Base-by-base conservation (phyloP, 805 yeast species). In the Helenozyma baotianmanensis region DNA sequence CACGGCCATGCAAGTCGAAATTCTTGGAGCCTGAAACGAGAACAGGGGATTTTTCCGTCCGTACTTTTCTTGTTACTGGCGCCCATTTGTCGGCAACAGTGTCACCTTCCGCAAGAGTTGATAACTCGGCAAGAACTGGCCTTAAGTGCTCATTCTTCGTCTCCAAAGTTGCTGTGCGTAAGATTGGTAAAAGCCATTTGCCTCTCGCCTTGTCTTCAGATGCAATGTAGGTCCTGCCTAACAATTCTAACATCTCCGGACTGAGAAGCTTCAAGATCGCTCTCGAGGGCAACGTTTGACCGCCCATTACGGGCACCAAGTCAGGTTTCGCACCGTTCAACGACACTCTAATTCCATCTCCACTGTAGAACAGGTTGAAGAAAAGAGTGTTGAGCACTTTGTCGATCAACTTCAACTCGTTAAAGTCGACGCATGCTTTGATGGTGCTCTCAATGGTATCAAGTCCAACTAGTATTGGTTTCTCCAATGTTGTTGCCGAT, bases 301-400 rank as follows among this genome's bases (percentile, higher is more conserved):
- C 11, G 31, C 19, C 14, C 30, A 27, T 3, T 29, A 10, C 19
- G 19, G 19, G 19, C 8, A 8, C 8, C 19, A 17, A 6, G 7
- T 17, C 19, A 8, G 19, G 19, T 8, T 6, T 5, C 5, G 8
- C 19, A 6, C 17, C 16, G 4, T 22, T 25, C 19, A 24, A 25
- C 4, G 22, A 18, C 4, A 43, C 21, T 19, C 25, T 25, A 3
- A 36, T 17, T 10, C 45, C 48, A 1, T 32, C 28, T 6, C 29
- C 17, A 6, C 40, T 31, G 11, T 31, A 32, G 4, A 39, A 27
- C 49, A 45, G 47, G 23, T 33, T 32, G 21, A 34, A 32, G 12
- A 63, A 38, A 4, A 64, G 38, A 38, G 62, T 65, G 35, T 50
- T 55, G 29, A 62, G 42, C 12, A 65, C 35, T n/a, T 46, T 37